These are phyloP conservation scores for Fusarium pseudonygamai DNA, from an alignment of 2,329 filamentous ascomycete species.

Conservation along the genomic window DNA sequence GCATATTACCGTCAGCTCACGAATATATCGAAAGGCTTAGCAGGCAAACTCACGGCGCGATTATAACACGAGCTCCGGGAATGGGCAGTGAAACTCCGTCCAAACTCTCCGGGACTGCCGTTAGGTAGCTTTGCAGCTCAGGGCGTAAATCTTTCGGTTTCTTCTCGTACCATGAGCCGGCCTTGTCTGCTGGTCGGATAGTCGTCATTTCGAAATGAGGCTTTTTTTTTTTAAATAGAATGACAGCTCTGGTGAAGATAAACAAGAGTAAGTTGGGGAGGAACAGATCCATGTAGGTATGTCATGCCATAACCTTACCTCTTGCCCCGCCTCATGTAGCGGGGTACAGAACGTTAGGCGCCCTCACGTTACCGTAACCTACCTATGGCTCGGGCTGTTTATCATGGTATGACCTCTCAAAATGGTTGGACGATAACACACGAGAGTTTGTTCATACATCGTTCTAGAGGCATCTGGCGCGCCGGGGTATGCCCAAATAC, in stretches of 20 bases:
- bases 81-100: constrained; percentile 71
- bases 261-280: neutral
- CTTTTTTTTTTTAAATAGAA: neutral
- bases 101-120: constrained; percentile 72
- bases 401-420: neutral
- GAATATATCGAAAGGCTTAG: accelerated
- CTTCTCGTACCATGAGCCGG: constrained; percentile 86
- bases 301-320: neutral
- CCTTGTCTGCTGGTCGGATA: constrained; percentile 73
- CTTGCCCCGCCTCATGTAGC: constrained; percentile 6
- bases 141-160: constrained; percentile 66
- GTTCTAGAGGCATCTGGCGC: neutral
- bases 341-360: constrained; percentile 1
- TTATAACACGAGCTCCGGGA: constrained; percentile 81
- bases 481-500: neutral
- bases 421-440: neutral
- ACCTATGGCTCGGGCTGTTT: neutral
- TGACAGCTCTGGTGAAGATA: neutral
- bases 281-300: neutral
- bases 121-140: constrained; percentile 81
- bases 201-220: constrained; percentile 31
- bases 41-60: constrained; percentile 79
- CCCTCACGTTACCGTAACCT: neutral
- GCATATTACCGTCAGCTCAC: neutral
- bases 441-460: neutral